Conservation (phyloP, 2,329 filamentous ascomycete species). For the Aspergillus sp. region DNA sequence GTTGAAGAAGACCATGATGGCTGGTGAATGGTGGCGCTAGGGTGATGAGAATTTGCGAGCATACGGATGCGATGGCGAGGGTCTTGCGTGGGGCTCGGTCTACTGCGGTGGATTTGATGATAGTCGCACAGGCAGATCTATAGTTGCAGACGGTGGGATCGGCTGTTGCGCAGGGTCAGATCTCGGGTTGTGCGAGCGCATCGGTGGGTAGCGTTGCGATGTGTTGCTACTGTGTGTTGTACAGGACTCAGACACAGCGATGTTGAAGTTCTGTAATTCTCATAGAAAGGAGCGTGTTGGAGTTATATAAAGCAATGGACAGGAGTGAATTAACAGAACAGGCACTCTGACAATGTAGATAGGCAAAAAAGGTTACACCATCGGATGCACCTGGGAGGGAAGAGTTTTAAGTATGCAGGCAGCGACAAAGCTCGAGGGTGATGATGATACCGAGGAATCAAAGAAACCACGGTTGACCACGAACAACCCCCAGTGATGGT, state of each 20-base stretch:
- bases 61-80: too few species aligned
- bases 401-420: too few species aligned
- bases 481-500: too few species aligned
- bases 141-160: conserved; percentile 6
- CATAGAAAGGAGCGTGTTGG: not conserved
- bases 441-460: too few species aligned
- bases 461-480: too few species aligned
- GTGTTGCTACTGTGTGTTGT: not conserved
- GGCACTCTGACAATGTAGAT: too few species aligned
- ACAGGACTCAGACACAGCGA: not conserved
- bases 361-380: not conserved
- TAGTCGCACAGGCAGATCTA: not conserved
- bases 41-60: conserved; percentile 10
- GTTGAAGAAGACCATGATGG: conserved; percentile 39
- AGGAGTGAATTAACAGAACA: too few species aligned
- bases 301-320: too few species aligned
- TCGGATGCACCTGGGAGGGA: not conserved
- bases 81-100: not conserved
- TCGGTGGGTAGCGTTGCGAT: not conserved
- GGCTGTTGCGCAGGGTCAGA: not conserved
- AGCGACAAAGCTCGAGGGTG: too few species aligned
- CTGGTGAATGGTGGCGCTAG: conserved; percentile 14
- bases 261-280: not conserved
- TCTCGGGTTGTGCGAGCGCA: not conserved
- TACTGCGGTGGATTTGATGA: conserved; percentile 5